Conservation (phyloP, 2,329 filamentous ascomycete genomes). For the Claviceps purpurea region DNA sequence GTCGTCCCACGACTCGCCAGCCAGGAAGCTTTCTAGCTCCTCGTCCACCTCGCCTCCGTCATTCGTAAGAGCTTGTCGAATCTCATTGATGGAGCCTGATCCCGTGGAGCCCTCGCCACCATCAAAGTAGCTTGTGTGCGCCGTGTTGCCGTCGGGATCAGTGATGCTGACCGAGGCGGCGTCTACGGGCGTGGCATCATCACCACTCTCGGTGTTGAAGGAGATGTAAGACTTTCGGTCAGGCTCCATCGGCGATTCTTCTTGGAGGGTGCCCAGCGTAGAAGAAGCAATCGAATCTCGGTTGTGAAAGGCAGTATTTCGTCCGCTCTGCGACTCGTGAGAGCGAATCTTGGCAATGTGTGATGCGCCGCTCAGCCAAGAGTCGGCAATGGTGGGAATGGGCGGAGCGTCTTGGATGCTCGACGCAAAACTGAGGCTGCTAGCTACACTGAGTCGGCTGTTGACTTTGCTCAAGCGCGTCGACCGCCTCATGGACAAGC, state of each 20-base stretch:
- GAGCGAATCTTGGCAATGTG: slow-evolving; percentile 25
- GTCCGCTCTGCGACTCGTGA: slow-evolving; percentile 35
- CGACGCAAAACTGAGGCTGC: slow-evolving; percentile 84
- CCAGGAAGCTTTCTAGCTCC: slow-evolving; percentile 78
- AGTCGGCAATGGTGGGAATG: slow-evolving; percentile 88
- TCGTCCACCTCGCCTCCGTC: slow-evolving; percentile 88
- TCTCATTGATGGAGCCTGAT: slow-evolving; percentile 65
- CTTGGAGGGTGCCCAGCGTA: slow-evolving; percentile 76
- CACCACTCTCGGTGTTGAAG: slow-evolving; percentile 57
- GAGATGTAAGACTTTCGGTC: slow-evolving; percentile 96
- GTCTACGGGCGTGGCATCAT: slow-evolving; percentile 37
- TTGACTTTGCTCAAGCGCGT: slow-evolving; percentile 85
- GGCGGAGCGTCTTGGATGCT: slow-evolving; percentile 87
- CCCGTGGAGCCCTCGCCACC: slow-evolving; percentile 64
- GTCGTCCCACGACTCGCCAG: slow-evolving; percentile 88
- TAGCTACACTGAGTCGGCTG: slow-evolving; percentile 84
- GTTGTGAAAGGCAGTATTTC: slow-evolving; percentile 33
- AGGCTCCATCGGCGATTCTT: slow-evolving; percentile 76
- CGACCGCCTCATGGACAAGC: slow-evolving; percentile 81
- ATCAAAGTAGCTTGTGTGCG: slow-evolving; percentile 72
- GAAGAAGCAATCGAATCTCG: slow-evolving; percentile 84
- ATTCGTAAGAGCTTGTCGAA: slow-evolving; percentile 73
- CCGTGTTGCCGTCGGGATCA: slow-evolving; percentile 60
- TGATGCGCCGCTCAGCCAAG: slow-evolving; percentile 54
- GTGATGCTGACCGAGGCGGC: slow-evolving; percentile 53